Evolutionary conservation across 768 basidiomycete genomes (phyloP).

Genomic region (Tubosaeta brunneosetosa): DNA sequence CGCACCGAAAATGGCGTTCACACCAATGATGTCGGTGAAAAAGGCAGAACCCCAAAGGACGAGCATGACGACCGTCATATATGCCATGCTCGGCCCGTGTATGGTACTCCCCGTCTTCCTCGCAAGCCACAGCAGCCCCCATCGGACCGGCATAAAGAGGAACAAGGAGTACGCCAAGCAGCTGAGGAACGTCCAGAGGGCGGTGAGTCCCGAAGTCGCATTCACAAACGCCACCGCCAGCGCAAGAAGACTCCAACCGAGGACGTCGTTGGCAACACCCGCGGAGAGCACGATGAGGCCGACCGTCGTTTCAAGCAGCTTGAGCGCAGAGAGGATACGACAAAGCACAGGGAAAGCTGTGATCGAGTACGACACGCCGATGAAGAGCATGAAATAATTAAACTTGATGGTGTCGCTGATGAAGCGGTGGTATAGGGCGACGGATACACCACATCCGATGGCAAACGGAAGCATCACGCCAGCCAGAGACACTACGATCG

Average conservation of each 20-base stretch:
- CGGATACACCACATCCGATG: conserved; percentile 69
- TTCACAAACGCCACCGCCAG: conserved; percentile 91
- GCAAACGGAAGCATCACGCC: conserved; percentile 89
- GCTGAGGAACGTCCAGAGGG: conserved; percentile 77
- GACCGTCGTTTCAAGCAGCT: conserved; percentile 87
- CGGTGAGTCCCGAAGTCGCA: conserved; percentile 74
- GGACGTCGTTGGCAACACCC: conserved; percentile 86
- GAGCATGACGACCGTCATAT: conserved; percentile 83
- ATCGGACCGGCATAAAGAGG: conserved; percentile 64
- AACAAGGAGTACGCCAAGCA: conserved; percentile 80
- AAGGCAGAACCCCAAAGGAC: conserved; percentile 84
- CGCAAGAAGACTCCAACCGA: conserved; percentile 87
- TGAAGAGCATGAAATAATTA: conserved; percentile 91
- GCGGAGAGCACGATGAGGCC: conserved; percentile 91
- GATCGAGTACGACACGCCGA: conserved; percentile 86
- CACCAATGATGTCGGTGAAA: conserved; percentile 93
- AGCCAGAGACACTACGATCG: conserved; percentile 63
- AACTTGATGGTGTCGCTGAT: conserved; percentile 58
- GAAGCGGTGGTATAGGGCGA: conserved; percentile 74
- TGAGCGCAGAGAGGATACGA: conserved; percentile 83
- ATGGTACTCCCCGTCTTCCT: conserved; percentile 73
- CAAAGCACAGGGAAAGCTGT: conserved; percentile 89
- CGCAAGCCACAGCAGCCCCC: conserved; percentile 65
- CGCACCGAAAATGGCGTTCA: conserved; percentile 85
- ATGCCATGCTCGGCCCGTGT: conserved; percentile 78